These are phyloP conservation scores for Rhinocladiella mackenziei DNA, from an alignment of 2,329 filamentous ascomycete species.

Conservation along the genomic window DNA sequence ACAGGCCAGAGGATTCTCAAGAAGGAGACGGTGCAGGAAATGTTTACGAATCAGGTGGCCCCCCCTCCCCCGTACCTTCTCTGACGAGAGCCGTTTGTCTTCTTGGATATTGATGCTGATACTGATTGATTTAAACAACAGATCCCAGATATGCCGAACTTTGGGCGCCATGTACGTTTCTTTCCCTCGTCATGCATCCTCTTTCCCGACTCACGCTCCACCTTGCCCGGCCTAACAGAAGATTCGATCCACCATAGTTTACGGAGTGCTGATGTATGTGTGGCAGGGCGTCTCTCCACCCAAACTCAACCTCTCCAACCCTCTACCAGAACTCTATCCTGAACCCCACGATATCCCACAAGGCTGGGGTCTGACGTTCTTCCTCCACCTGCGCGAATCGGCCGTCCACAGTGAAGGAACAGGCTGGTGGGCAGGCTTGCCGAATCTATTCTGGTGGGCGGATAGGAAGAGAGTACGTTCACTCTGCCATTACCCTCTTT, in stretches of 20 bases:
- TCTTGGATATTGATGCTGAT: slow-evolving; percentile 36
- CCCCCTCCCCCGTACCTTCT: not conserved
- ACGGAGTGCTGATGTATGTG: not conserved
- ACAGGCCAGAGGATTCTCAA: slow-evolving; percentile 55
- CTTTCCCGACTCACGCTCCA: not conserved
- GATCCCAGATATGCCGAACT: slow-evolving; percentile 54
- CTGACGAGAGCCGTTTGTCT: slow-evolving; percentile 28
- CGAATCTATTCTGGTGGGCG: slow-evolving; percentile 61
- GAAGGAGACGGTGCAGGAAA: slow-evolving; percentile 56
- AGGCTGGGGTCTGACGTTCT: slow-evolving; percentile 62
- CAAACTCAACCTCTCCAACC: slow-evolving; percentile 50
- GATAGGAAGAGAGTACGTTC: slow-evolving; percentile 52
- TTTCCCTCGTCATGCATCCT: not conserved
- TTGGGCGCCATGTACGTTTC: slow-evolving; percentile 41
- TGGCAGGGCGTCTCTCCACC: slow-evolving; percentile 39
- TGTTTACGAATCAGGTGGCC: slow-evolving; percentile 58
- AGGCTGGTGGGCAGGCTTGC: slow-evolving; percentile 56
- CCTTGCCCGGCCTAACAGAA: not conserved
- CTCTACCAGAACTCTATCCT: slow-evolving; percentile 52
- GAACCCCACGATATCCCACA: slow-evolving; percentile 50
- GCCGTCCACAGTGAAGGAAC: slow-evolving; percentile 54
- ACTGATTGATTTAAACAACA: slow-evolving; percentile 64
- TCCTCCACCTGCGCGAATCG: slow-evolving; percentile 43
- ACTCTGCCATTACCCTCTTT: not conserved
- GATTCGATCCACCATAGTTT: no score